These are phyloP conservation scores for Coemansia sp. DNA, from an alignment of 192 early-diverging fungal genomes.

Conservation along the genomic window DNA sequence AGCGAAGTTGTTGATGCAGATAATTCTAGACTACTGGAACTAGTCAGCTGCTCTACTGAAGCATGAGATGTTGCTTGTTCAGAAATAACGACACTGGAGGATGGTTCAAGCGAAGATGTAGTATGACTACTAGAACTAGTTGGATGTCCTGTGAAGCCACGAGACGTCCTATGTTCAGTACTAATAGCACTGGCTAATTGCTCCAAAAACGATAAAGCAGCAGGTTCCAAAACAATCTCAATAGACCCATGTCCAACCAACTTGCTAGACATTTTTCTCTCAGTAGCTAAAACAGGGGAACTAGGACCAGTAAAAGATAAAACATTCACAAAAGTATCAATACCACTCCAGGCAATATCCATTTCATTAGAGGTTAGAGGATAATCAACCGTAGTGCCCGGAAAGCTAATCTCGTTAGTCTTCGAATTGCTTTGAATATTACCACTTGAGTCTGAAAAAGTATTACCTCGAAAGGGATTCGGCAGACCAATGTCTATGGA, in stretches of 20 bases:
- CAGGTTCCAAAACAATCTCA: background rate
- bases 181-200: background rate
- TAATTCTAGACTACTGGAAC: background rate
- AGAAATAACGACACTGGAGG: background rate
- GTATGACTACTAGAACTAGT: background rate
- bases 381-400: background rate
- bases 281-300: background rate
- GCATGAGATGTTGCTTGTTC: background rate
- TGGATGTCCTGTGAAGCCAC: background rate
- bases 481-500: background rate
- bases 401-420: background rate
- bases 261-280: background rate
- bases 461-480: constrained; percentile 8
- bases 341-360: constrained; percentile 26
- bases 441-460: constrained; percentile 7
- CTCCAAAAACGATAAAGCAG: background rate
- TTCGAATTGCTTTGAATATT: background rate
- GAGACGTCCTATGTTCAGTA: background rate
- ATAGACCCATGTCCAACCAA: background rate
- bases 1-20: background rate
- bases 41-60: background rate
- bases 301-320: background rate
- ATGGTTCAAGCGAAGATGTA: background rate
- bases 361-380: background rate
- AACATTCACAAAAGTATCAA: constrained; percentile 8